Conservation (phyloP, 2,329 filamentous ascomycete species). For the Phaeomoniella chlamydospora region DNA sequence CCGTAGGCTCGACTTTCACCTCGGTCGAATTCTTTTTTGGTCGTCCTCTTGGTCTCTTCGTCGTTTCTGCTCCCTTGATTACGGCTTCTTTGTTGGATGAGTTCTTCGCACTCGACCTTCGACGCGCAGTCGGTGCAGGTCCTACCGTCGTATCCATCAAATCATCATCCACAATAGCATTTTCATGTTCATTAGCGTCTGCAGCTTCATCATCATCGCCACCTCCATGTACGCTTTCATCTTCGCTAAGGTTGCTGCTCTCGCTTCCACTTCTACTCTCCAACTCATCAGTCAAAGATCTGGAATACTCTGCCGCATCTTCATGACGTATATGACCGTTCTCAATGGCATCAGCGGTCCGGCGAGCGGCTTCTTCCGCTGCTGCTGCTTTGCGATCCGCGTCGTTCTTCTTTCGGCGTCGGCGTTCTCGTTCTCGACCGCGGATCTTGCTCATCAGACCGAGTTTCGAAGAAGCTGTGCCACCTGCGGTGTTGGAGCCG, state of each 20-base stretch:
- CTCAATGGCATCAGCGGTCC: constrained; percentile 6
- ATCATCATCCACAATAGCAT: constrained; percentile 3
- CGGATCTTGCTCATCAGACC: constrained; percentile 10
- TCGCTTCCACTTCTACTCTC: constrained; percentile 4
- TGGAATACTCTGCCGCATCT: background rate
- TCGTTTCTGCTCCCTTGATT: background rate
- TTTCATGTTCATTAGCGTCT: constrained; percentile 4
- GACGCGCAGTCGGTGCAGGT: too few species aligned
- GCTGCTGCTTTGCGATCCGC: constrained; percentile 7
- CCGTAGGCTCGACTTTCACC: background rate
- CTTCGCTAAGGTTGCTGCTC: constrained; percentile 6
- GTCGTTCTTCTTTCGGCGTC: constrained; percentile 11
- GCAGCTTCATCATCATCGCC: constrained; percentile 6
- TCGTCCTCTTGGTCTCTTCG: constrained; percentile 5
- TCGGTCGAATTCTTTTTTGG: constrained; percentile 4
- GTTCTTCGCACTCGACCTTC: background rate
- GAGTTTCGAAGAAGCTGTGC: constrained; percentile 3
- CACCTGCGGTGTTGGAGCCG: background rate
- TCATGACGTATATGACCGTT: background rate
- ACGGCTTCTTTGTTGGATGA: background rate
- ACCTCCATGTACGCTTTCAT: constrained; percentile 4
- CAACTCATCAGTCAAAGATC: background rate
- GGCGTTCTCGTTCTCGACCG: constrained; percentile 11
- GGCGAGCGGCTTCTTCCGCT: background rate
- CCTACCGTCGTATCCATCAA: background rate